A percentile compares a stretch with the other conserved stretches of the same genome.
phyloP scores from a whole-genome alignment of 1,284 basidiomycete genomes.

The Moesziomyces sp. region DNA sequence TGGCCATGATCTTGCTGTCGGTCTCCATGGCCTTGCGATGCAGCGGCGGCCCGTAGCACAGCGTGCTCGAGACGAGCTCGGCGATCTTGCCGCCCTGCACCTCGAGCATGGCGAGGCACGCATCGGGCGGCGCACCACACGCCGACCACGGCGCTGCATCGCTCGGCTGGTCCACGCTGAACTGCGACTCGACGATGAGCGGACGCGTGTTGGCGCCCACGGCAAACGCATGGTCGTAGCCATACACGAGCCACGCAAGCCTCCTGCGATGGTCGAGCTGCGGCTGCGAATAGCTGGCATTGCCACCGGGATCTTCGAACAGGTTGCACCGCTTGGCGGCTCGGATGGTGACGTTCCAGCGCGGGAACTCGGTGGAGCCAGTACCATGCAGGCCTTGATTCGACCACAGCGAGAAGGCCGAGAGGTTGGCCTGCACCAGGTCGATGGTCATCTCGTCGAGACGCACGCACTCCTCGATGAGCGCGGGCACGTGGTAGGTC shows the following conservation, averaged over 20 bases:
- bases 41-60: conserved; percentile 40
- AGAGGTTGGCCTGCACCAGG: conserved; percentile 43
- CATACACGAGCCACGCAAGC: conserved; percentile 49
- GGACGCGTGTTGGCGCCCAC: conserved; percentile 45
- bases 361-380: conserved; percentile 31
- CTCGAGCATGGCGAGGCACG: conserved; percentile 28
- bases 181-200: conserved; percentile 45
- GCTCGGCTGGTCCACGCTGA: conserved; percentile 48
- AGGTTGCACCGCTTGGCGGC: conserved; percentile 35
- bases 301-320: conserved; percentile 38
- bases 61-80: conserved; percentile 32
- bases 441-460: conserved; percentile 49
- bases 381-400: conserved; percentile 43
- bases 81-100: conserved; percentile 41
- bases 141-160: conserved; percentile 35
- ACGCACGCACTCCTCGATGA: conserved; percentile 44
- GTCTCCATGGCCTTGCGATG: conserved; percentile 49
- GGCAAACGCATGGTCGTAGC: conserved; percentile 47
- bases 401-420: conserved; percentile 41
- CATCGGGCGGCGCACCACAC: conserved; percentile 34
- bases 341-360: conserved; percentile 43
- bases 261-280: conserved; percentile 42
- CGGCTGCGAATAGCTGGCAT: conserved; percentile 1
- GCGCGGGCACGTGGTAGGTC: conserved; percentile 28
- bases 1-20: conserved; percentile 24